Percentiles rank a stretch among this genome's conserved stretches.
phyloP scores from a whole-genome alignment of 305 asterid genomes.

The Coffea humblotiana region DNA sequence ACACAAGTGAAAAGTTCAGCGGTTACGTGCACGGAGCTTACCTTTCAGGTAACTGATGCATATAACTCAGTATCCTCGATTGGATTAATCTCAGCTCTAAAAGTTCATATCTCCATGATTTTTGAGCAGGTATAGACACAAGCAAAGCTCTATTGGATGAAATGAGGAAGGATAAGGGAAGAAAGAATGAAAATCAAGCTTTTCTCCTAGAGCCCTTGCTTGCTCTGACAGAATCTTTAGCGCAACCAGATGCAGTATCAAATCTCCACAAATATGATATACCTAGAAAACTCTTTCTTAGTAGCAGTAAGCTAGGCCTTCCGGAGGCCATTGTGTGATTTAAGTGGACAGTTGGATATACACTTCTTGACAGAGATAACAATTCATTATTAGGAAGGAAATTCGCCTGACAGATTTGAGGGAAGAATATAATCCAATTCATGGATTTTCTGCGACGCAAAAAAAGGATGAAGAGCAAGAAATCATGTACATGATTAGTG shows the following conservation, averaged over 20 bases:
- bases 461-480: background rate
- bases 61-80: background rate
- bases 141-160: conserved; percentile 52
- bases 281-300: conserved; percentile 52
- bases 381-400: background rate
- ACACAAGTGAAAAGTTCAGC: conserved; percentile 77
- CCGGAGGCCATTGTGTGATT: conserved; percentile 60
- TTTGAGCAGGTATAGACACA: conserved; percentile 68
- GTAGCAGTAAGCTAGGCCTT: conserved; percentile 40
- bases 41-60: conserved; percentile 63
- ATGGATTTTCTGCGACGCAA: background rate
- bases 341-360: conserved; percentile 9
- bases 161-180: conserved; percentile 36
- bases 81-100: background rate
- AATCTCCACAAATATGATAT: conserved; percentile 58
- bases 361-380: background rate
- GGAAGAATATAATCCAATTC: background rate
- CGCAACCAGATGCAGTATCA: conserved; percentile 58
- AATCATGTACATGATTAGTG: background rate
- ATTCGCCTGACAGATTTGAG: background rate
- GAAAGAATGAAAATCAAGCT: conserved; percentile 41
- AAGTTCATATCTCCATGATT: background rate
- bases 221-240: conserved; percentile 50
- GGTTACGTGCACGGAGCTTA: conserved; percentile 94
- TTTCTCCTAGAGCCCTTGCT: conserved; percentile 59